Percentiles rank a stretch among this genome's conserved stretches.
These are phyloP conservation scores for Coemansia aciculifera DNA, from an alignment of 192 early-diverging fungal species.

Conservation along the genomic window DNA sequence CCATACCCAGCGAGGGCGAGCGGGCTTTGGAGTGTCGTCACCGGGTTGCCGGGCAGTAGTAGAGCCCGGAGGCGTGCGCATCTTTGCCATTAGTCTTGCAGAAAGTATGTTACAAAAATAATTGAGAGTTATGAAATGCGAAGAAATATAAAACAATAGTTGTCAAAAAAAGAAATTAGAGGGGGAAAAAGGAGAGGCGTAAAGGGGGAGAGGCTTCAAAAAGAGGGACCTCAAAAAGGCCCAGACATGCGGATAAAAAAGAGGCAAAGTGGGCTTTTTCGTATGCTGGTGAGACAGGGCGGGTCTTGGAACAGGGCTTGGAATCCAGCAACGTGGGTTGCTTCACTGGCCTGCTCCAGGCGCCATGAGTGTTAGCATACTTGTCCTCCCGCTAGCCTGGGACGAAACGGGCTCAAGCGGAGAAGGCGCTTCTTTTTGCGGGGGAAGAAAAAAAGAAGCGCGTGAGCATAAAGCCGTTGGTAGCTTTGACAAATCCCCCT, in stretches of 20 bases:
- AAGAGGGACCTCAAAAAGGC: background rate
- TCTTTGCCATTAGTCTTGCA: slow-evolving; percentile 23
- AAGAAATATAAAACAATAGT: background rate
- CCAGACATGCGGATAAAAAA: slow-evolving; percentile 6
- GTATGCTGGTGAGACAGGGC: slow-evolving; percentile 1
- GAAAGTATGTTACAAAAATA: background rate
- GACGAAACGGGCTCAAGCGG: slow-evolving; percentile 3
- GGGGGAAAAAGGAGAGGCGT: background rate
- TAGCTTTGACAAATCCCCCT: slow-evolving; percentile 2
- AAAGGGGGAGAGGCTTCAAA: background rate
- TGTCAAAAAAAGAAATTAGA: background rate
- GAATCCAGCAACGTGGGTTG: slow-evolving; percentile 1
- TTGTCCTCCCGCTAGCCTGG: background rate
- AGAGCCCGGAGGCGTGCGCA: slow-evolving; percentile 23
- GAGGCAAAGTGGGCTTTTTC: background rate
- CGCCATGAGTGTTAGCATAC: too few relatives aligned
- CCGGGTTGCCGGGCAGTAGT: background rate
- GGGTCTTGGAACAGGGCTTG: background rate
- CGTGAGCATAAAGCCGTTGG: slow-evolving; percentile 2
- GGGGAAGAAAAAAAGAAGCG: slow-evolving; percentile 1
- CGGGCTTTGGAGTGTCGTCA: background rate
- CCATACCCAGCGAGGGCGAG: slow-evolving; percentile 33
- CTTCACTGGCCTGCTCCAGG: background rate
- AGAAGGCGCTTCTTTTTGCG: background rate
- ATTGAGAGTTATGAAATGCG: background rate